Base-by-base conservation (phyloP, 2,329 filamentous ascomycete genomes). In the Cladobotryum protrusum region DNA sequence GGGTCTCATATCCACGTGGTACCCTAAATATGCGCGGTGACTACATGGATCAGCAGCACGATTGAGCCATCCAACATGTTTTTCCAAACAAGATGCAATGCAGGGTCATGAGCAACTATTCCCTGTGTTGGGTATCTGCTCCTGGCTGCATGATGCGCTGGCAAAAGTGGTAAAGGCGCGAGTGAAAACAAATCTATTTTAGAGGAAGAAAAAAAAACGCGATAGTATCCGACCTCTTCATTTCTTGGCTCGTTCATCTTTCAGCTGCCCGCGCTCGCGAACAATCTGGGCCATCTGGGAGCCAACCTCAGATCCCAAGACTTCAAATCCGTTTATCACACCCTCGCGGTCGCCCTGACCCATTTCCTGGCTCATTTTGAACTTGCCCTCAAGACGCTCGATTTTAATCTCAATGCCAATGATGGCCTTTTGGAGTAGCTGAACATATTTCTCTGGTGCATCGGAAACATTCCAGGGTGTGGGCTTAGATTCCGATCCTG, bases 321-420 rank as follows among this genome's bases (percentile, higher is more conserved):
- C 53, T 34, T 67, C 64, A 53, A 86, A 84, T 0, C 83, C 82
- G 3, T 75, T 59, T 7, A 82, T 66, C 0, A 85, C 75, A 1
- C 83, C 82, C 18, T 76, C 64, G 0, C 73, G 61, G 58, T 85
- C 82, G 0, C 71, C 79, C 2, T 61, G 58, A 0, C 61, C 50
- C 70, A 74, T 70, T 58, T 85, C 81, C 65, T 85, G 82, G 55
- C 78, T 83, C 82, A 84, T 83, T 68, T 86, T 85, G 56, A 78
- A 82, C 67, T 83, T 84, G 12, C 82, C 81, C 44, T 77, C 74
- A 33, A 85, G 60, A 5, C 72, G 60, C 1, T 74, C 71, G 49
- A 85, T 73, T 39, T 67, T 63, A 39, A 86, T 78, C 60, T 85
- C 78, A 13, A 85, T 72, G 0, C 82, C 81, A 32, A 83, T 73